Base-by-base conservation (phyloP, 768 basidiomycete genomes). In the Pisolithus orientalis region DNA sequence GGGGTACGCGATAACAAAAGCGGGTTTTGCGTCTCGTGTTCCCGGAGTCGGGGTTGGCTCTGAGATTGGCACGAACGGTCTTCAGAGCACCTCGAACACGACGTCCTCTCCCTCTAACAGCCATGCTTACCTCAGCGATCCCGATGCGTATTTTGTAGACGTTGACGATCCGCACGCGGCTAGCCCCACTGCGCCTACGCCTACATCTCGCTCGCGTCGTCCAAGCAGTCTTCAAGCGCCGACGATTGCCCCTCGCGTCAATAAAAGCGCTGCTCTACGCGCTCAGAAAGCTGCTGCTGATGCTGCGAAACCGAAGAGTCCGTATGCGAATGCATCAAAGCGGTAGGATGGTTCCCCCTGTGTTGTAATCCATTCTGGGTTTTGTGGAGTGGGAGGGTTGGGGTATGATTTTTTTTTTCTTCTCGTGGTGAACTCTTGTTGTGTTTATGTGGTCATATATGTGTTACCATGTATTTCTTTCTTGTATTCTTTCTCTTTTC, bases 251-350 rank as follows among this genome's bases (percentile, higher is more conserved):
- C 90, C 90, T 7, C 75, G 86, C 50, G 79, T 74, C 55, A 93
- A 93, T 67, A 82, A 77, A 65, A 90, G 84, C 59, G 88, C 90
- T 2, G 69, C 80, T 6, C 65, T 92, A 50, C 75, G 89, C 24
- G 80, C 75, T 10, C 84, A 83, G 55, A 90, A 90, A 72, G 74
- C 80, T 70, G 84, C 59, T 3, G 47, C 42, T 16, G 67, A 67
- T 0, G 62, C 65, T 27, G 57, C 65, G 17, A 69, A 65, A 32
- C 65, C 66, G 5, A 69, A 63, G 57, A 67, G 65, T 28, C 65
- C 48, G 14, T 67, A 65, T 65, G 65, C 66, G 39, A 65, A 67
- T 28, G 66, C 66, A 21, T 59, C 65, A 16, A 59, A 39, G 27
- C 63, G 66, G 17, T 67, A 56, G 39, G 25, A 58, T 21, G 9